These are phyloP conservation scores for Hyparrhenia diplandra DNA, from an alignment of 176 grass and related monocot genomes.

Conservation along the genomic window DNA sequence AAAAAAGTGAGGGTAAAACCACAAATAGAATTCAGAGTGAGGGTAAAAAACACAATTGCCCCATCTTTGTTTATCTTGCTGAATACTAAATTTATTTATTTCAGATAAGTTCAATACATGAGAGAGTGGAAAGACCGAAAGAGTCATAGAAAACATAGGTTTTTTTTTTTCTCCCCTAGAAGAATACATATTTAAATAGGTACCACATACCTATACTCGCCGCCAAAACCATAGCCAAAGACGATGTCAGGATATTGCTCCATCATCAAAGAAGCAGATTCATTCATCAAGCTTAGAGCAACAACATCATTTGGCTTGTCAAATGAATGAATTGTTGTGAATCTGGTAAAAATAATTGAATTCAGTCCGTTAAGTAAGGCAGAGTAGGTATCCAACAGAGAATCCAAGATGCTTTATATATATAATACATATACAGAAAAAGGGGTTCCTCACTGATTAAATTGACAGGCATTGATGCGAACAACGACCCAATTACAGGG, in stretches of 20 bases:
- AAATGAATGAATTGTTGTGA: conserved; percentile 58
- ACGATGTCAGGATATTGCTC: conserved; percentile 61
- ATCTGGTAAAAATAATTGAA: conserved; percentile 32
- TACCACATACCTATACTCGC: conserved; percentile 60
- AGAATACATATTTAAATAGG: neutral
- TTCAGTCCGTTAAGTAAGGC: conserved; percentile 11
- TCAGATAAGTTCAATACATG: conserved; percentile 14
- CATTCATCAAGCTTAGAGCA: conserved; percentile 69
- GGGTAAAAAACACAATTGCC: no score
- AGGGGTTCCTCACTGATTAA: conserved; percentile 46
- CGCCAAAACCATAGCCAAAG: conserved; percentile 74
- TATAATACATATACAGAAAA: neutral
- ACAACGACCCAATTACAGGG: conserved; percentile 71
- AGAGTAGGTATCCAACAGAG: neutral
- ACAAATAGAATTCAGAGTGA: no score
- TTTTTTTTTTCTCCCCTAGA: neutral
- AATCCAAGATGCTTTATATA: neutral
- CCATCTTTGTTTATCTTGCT: neutral
- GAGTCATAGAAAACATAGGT: neutral
- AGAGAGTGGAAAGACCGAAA: neutral
- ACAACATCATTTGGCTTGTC: conserved; percentile 71
- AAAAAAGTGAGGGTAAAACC: no score
- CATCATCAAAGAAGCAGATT: conserved; percentile 59
- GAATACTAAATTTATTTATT: conserved; percentile 6
- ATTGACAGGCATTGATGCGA: conserved; percentile 54